Base-by-base conservation (phyloP, 2,329 filamentous ascomycete genomes). In the Diplodia scrobiculata region DNA sequence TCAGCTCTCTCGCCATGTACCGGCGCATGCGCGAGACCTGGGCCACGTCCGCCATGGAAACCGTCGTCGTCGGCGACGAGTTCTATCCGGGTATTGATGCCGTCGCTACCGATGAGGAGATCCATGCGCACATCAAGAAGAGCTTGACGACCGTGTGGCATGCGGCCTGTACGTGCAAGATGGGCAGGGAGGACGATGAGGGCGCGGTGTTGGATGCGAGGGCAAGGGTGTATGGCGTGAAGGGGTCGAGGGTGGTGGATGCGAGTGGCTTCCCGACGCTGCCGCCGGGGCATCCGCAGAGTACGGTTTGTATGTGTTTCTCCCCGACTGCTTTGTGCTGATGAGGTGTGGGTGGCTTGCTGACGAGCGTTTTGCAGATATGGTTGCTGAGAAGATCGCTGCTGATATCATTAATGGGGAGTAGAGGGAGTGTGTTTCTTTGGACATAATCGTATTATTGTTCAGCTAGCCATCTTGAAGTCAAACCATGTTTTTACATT, bases 191-290 rank as follows among this genome's bases (percentile, higher is more conserved):
- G 5, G 72, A 73, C 1, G 74, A 80, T 63, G 63, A 68, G 9
- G 70, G 69, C 25, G 76, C 75, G 1, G 77, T 78, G 34, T 75
- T 80, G 17, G 78, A 80, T 67, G 70, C 70, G 1, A 70, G 71
- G 36, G 78, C 74, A 27, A 72, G 71, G 47, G 79, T 81, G 25
- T 72, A 72, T 63, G 78, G 78, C 1, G 73, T 78, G 6, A 65
- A 76, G 32, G 73, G 74, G 1, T 63, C 81, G 48, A 70, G 79
- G 27, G 75, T 81, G 0, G 77, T 78, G 19, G 79, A 81, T 70
- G 72, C 74, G 5, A 70, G 67, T 19, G 68, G 70, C 21, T 73
- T 78, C 38, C 69, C 75, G 0, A 68, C 77, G 9, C 65, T 76
- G n/a, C 75, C 75, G 27, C 76, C 77, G 1, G 77, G 77, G 14